Base-by-base conservation (phyloP, 257 asterid species). In the Fraxinus cuspidata region DNA sequence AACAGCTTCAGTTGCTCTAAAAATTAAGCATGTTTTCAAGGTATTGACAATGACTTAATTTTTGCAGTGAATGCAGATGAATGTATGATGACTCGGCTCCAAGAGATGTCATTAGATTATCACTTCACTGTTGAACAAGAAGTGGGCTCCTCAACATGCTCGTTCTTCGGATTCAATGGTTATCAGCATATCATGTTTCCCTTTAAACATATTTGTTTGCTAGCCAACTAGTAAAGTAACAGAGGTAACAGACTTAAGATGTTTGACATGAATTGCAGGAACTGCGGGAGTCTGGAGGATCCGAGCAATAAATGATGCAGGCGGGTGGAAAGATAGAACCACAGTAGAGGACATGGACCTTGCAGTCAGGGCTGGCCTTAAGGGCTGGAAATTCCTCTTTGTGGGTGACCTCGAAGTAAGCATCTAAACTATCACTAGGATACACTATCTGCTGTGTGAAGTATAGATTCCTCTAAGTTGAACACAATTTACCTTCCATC, bases 321-420 rank as follows among this genome's bases (percentile, higher is more conserved):
- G 96, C 16, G 96, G 96, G 38, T 91, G 94, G 97, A 92, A 90
- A 83, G 92, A 92, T 70, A 81, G 97, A 68, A 92, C 97, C 56
- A 92, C 97, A 18, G 92, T 92, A 7, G 97, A 92, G 84, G 97
- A 90, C 81, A 92, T 92, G 97, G 97, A 92, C 85, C 89, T 90
- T 70, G 97, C 97, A 18, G 96, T 90, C 58, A 83, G 96, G 84
- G 94, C 91, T 49, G 89, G 94, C 86, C 92, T 91, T 53, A 89
- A 77, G 88, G 94, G 96, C 32, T 91, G 96, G 96, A 91, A 89
- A 83, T 91, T 89, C 69, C 78, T 91, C 56, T 91, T 87, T 32
- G 88, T 87, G 21, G 96, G 96, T 13, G 94, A 91, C 71, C 77
- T 91, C 49, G 83, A 78, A 9, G 96, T 91, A 81, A 89, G 94